Base-by-base conservation (phyloP, 805 yeast genomes). In the Blastobotrys muscicola region DNA sequence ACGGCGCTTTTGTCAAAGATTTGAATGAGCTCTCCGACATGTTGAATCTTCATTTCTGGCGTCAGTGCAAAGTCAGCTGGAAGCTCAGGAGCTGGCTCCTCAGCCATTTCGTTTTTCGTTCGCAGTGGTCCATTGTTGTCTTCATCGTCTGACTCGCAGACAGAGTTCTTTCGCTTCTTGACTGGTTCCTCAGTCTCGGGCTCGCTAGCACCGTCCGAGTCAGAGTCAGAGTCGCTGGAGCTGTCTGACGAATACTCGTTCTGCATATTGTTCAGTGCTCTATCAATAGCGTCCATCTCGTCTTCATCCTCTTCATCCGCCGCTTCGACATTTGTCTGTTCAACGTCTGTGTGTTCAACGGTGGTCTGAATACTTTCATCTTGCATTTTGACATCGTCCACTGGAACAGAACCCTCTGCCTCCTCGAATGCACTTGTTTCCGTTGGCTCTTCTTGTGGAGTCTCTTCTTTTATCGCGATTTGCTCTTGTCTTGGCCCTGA, bases 51-150 rank as follows among this genome's bases (percentile, higher is more conserved):
- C 2, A 86, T 79, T 5, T 64, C 62, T n/a, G 67, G 72, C 1
- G 72, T 72, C 15, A 90, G 71, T 10, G 54, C 56, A 50, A 80
- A 84, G 44, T 72, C 85, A 9, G 70, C 75, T 0, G 95, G 94
- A 2, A 90, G 60, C 15, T 65, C 64, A 0, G 82, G 81, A 0
- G 86, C 82, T 0, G 65, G 67, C 53, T 81, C 95, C 42, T 85
- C 86, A 0, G 64, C 51, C 2, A 80, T 61, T 56, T 90, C 97
- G 57, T 90, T 82, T 46, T 78, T 80, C 1, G 97, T 86, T 29
- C 68, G 60, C 15, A 90, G 83, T 0, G 95, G 94, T 0, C 78
- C 86, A 1, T 45, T 49, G 12, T 51, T 55, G 4, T 39, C 53
- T 12, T 43, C 50, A 9, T 30, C 46, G n/a, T 48, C 59, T 7